Evolutionary conservation across 371 early-diverging fungal species (phyloP).

Genomic region (Mortierella sp.): DNA sequence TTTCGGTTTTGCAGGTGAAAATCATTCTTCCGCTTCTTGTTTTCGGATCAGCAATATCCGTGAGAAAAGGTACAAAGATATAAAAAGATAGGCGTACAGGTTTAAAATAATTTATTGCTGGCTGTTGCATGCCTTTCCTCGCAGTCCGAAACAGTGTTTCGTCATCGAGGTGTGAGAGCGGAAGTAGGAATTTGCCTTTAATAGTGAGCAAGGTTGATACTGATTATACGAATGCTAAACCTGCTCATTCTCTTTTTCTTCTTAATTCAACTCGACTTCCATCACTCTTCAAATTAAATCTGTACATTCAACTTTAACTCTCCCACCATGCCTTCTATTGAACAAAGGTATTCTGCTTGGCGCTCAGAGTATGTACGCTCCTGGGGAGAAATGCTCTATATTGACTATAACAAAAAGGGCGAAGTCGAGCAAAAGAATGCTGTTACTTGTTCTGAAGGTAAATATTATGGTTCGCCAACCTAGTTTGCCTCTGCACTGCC

Average conservation of each 20-base stretch:
- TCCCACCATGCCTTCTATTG: conserved; percentile 37
- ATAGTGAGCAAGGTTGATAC: too few species aligned
- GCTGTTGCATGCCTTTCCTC: not conserved
- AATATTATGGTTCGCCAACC: not conserved
- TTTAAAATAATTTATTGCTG: not conserved
- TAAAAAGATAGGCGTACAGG: too few species aligned
- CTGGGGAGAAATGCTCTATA: conserved; percentile 50
- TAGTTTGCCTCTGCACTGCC: not conserved
- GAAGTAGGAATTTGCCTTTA: not conserved
- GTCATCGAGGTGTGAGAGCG: not conserved
- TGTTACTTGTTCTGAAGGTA: conserved; percentile 57
- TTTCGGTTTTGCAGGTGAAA: conserved; percentile 13
- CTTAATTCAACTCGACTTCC: not conserved
- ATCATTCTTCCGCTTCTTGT: conserved; percentile 33
- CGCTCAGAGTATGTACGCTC: conserved; percentile 42
- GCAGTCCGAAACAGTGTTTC: not conserved
- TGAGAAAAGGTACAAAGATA: too few species aligned
- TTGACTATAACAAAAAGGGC: conserved; percentile 56
- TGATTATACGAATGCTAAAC: not conserved
- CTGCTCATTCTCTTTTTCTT: not conserved
- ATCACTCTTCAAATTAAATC: not conserved
- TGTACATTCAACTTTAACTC: not conserved
- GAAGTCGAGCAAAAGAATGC: conserved; percentile 55
- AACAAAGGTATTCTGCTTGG: conserved; percentile 47
- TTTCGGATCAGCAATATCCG: not conserved